Evolutionary conservation across 345 rosid species (phyloP).

Genomic region (Arabidopsis suecica): DNA sequence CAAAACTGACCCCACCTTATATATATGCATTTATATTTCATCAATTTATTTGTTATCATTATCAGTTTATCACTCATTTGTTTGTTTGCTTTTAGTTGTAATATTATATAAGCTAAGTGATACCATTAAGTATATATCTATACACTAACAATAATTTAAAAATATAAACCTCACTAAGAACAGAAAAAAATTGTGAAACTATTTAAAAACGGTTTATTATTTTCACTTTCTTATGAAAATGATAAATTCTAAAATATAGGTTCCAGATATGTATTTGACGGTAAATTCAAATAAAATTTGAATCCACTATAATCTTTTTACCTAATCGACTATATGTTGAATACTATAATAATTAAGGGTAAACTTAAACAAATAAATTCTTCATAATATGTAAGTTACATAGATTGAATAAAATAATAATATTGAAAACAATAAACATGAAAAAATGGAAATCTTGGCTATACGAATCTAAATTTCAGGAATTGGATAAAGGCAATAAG

Average conservation of each 20-base stretch:
- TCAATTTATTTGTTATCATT: not conserved
- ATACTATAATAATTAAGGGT: not conserved
- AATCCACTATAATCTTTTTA: not conserved
- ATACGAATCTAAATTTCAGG: not conserved
- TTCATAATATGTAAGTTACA: not conserved
- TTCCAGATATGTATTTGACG: not conserved
- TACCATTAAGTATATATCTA: not conserved
- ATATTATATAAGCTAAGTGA: not conserved
- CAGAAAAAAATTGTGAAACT: not conserved
- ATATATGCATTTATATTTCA: slow-evolving; percentile 34
- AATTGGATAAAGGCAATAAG: not conserved
- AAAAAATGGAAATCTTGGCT: not conserved
- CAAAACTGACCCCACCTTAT: slow-evolving; percentile 53
- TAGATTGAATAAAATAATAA: not conserved
- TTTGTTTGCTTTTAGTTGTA: slow-evolving; percentile 5
- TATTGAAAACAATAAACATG: not conserved
- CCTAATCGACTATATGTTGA: not conserved
- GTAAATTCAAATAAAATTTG: not conserved
- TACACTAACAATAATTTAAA: not conserved
- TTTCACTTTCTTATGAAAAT: not conserved
- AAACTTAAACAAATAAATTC: not conserved
- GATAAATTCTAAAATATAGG: no score
- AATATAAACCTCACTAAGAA: not conserved
- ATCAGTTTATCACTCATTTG: not conserved
- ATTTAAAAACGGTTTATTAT: not conserved